Evolutionary conservation across 1,284 basidiomycete species (phyloP).

Genomic region (Trametes polyzona): DNA sequence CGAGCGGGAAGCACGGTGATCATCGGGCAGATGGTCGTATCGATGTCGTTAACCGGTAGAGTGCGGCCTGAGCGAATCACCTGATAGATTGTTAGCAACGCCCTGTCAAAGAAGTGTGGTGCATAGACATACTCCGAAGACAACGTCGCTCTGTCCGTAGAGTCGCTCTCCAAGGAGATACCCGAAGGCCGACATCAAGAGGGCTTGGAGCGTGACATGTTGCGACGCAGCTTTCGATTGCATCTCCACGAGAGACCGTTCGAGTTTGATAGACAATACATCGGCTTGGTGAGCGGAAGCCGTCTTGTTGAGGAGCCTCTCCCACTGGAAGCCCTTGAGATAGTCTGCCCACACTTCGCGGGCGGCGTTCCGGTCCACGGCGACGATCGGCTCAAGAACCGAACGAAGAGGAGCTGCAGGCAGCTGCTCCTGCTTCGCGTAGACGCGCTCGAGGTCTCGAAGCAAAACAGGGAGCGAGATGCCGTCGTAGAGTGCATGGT

Average conservation of each 20-base stretch:
- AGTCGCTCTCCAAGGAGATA: conserved; percentile 34
- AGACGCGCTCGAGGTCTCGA: conserved; percentile 42
- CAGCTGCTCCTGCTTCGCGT: conserved; percentile 27
- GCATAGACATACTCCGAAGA: conserved; percentile 46
- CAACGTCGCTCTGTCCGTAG: conserved; percentile 39
- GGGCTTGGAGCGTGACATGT: conserved; percentile 49
- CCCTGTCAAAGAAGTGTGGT: background rate
- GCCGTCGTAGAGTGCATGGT: conserved; percentile 53
- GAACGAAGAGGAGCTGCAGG: conserved; percentile 30
- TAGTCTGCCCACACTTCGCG: conserved; percentile 42
- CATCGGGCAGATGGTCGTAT: conserved; percentile 44
- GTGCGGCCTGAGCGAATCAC: conserved; percentile 53
- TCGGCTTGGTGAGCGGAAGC: conserved; percentile 23
- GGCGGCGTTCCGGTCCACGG: conserved; percentile 36
- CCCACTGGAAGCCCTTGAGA: conserved; percentile 43
- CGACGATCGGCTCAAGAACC: conserved; percentile 40
- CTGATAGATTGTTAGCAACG: conserved; percentile 32
- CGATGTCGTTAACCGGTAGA: conserved; percentile 44
- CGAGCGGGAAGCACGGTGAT: conserved; percentile 49
- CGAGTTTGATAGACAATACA: conserved; percentile 31
- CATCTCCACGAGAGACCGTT: conserved; percentile 35
- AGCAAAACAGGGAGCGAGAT: conserved; percentile 47
- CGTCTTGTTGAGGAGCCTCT: conserved; percentile 25
- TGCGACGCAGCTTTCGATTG: conserved; percentile 39
- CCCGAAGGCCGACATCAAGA: conserved; percentile 47